These are phyloP conservation scores for Pulveroboletus sp. DNA, from an alignment of 768 basidiomycete genomes.

Conservation along the genomic window DNA sequence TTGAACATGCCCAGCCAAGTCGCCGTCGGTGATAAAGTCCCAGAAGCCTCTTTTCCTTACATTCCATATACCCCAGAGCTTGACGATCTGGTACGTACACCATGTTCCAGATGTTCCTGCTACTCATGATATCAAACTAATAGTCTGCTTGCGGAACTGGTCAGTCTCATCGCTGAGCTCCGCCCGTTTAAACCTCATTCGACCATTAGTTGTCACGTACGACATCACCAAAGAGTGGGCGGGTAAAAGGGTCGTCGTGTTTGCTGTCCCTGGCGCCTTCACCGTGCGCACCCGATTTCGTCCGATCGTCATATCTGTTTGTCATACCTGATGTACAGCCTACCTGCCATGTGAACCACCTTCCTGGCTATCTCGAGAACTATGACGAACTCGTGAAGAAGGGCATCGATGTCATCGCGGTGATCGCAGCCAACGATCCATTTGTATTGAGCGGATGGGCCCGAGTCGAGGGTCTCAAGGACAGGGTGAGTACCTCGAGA, in stretches of 20 bases:
- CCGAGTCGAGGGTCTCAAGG: conserved; percentile 55
- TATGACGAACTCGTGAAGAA: conserved; percentile 49
- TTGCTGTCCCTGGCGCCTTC: conserved; percentile 80
- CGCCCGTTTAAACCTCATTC: background rate
- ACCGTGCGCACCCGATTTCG: conserved; percentile 46
- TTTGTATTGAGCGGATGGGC: conserved; percentile 65
- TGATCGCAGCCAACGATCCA: conserved; percentile 58
- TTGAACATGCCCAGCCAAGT: conserved; percentile 31
- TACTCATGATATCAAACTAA: background rate
- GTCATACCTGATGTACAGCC: conserved; percentile 26
- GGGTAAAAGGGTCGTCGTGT: conserved; percentile 77
- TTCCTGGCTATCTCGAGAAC: conserved; percentile 45
- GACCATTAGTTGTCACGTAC: conserved; percentile 46
- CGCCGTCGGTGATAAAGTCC: conserved; percentile 52
- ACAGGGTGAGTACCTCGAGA: conserved; percentile 51
- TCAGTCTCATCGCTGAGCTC: conserved; percentile 35
- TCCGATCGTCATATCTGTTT: background rate
- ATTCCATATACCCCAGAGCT: conserved; percentile 63
- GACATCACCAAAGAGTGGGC: conserved; percentile 62
- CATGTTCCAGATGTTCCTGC: background rate
- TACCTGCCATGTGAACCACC: conserved; percentile 42
- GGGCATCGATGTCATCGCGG: conserved; percentile 50
- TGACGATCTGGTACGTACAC: conserved; percentile 50
- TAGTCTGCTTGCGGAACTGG: conserved; percentile 65
- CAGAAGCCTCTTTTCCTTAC: conserved; percentile 44